Base-by-base conservation (phyloP, 2,329 filamentous ascomycete genomes). In the Colletotrichum horii region DNA sequence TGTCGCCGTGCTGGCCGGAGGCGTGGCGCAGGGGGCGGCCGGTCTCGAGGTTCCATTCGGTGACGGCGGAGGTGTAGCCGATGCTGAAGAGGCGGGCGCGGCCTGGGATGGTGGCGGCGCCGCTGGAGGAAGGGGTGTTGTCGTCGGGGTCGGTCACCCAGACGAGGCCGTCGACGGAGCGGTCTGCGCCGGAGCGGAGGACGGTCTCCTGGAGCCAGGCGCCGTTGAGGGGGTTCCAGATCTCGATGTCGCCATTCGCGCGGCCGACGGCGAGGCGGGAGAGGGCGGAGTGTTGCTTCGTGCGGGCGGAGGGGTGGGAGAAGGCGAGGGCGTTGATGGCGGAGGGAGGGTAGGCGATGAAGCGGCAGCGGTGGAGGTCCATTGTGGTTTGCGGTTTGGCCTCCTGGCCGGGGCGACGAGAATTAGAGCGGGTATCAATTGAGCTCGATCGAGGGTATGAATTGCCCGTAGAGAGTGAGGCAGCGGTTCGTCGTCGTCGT, bases 311-410 rank as follows among this genome's bases (percentile, higher is more conserved):
- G 24, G 94, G 89, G 83, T 98, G 95, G 8, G 97, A 98, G 84
- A 99, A 98, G 79, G 96, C 95, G 82, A 98, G 91, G 78, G 95
- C 94, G 86, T 98, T 98, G 85, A 99, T 98, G 74, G 96, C 94
- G 76, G 95, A 95, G 9, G 95, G 94, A 78, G 96, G 95, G 85
- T 95, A 98, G 55, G 95, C 94, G 80, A 99, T 94, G 87, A 99
- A 99, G 83, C 97, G 95, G 83, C 96, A 98, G 81, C 97, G 95
- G 88, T 99, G 97, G 83, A 99, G 94, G 86, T 98, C 96, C 96
- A 98, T 98, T 74, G 74, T 72, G 43, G 38, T 22, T 8, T 19
- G 26, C 78, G 75, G 58, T n/a, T 15, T 66, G 58, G 72, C 69
- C 66, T 73, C 65, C 30, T 65, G 60, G 75, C 66, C 55, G 66